These are phyloP conservation scores for Thoreauomyces humboldtii DNA, from an alignment of 192 early-diverging fungal genomes.

Conservation along the genomic window DNA sequence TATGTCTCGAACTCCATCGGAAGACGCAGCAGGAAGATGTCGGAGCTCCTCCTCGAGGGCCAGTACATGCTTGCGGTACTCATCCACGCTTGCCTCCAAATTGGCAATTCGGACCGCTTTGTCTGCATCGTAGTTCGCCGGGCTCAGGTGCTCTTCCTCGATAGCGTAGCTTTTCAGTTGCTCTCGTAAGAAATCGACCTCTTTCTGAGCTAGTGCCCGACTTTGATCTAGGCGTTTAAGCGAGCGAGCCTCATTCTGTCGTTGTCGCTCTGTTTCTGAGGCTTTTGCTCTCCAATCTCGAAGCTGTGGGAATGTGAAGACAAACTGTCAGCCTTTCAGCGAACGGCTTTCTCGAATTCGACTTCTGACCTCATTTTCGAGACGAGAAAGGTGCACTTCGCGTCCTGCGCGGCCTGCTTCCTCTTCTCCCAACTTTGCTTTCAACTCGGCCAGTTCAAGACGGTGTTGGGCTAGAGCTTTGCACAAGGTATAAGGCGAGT, in stretches of 20 bases:
- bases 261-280: background rate
- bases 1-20: background rate
- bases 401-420: slow-evolving; percentile 32
- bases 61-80: slow-evolving; percentile 33
- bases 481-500: slow-evolving; percentile 51
- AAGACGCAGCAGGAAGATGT: background rate
- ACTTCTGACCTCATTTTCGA: slow-evolving; percentile 25
- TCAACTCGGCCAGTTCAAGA: slow-evolving; percentile 39
- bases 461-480: slow-evolving; percentile 47
- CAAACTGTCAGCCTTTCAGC: too few relatives aligned
- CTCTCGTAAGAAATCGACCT: slow-evolving; percentile 60
- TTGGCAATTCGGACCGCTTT: slow-evolving; percentile 60
- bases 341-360: background rate
- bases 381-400: slow-evolving; percentile 32
- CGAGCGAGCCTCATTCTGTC: slow-evolving; percentile 11
- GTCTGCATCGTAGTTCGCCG: slow-evolving; percentile 52
- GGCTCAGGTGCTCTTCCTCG: slow-evolving; percentile 48
- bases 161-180: slow-evolving; percentile 59
- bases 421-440: slow-evolving; percentile 39
- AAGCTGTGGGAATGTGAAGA: background rate
- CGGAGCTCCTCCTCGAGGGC: slow-evolving; percentile 29
- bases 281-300: slow-evolving; percentile 13
- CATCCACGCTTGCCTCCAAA: slow-evolving; percentile 62
- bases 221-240: slow-evolving; percentile 39
- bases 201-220: slow-evolving; percentile 49